Base-by-base conservation (phyloP, 306 rosid species). In the Casuarina glauca region DNA sequence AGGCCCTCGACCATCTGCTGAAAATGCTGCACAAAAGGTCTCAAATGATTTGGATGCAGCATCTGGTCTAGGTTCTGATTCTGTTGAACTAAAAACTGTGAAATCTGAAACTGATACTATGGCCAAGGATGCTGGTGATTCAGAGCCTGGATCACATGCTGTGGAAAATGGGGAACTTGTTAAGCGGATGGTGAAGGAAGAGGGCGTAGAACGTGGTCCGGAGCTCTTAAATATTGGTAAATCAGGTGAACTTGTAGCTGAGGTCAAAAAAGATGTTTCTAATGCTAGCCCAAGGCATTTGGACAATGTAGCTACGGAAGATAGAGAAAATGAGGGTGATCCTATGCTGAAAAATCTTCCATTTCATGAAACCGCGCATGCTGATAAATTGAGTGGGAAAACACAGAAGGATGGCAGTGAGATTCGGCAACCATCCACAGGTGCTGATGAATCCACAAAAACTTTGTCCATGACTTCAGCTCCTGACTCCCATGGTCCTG, bases 121-220 rank as follows among this genome's bases (percentile, higher is more conserved):
- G 82, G 79, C 70, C 68, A 69, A 73, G 66, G 89, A 77, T 73
- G 79, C 79, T 19, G 70, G 69, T 81, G 91, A 86, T 71, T 86
- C 79, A 45, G 75, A 77, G 74, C 54, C 64, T 55, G n/a, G 75
- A 51, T 50, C 75, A 35, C 58, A 69, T 80, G 79, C 73, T 63
- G 52, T 77, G 44, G 90, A 83, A 74, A 88, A 84, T 83, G 92
- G 89, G 76, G 87, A 82, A 74, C 76, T 84, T 76, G 77, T 52
- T 72, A 74, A 87, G 82, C 84, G 83, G 82, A 41, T 75, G 15
- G 79, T 82, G 63, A 84, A 81, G 78, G 89, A 78, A 66, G 91
- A 74, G 67, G 82, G 78, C 68, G 64, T 73, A 72, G 92, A 74
- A 82, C 74, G 86, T 76, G 61, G 76, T 73, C 79, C 75, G 64